Percentiles rank a stretch among this genome's conserved stretches.
Evolutionary conservation across 306 rosid species (phyloP).

Genomic region (Acacia crassicarpa): DNA sequence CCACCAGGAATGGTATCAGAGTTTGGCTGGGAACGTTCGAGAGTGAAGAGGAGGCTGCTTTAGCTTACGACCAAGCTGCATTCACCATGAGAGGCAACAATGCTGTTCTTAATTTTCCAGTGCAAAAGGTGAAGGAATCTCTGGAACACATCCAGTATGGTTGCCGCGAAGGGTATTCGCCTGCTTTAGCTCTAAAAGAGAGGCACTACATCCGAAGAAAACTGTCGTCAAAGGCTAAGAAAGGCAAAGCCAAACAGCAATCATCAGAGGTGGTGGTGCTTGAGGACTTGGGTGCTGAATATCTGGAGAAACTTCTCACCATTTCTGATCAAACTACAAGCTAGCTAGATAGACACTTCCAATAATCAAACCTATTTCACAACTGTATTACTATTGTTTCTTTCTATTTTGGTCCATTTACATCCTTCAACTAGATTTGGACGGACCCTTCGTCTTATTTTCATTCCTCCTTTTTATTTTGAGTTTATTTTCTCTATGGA

Average conservation of each 20-base stretch:
- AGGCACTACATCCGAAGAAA: neutral
- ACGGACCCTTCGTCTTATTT: neutral
- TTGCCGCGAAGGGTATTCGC: neutral
- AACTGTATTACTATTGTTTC: neutral
- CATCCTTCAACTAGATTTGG: neutral
- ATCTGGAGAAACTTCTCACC: neutral
- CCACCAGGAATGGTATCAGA: neutral
- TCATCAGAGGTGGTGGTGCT: neutral
- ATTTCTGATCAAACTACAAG: neutral
- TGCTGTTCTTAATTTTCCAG: neutral
- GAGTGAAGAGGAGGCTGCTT: neutral
- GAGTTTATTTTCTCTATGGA: neutral
- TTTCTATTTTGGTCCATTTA: neutral
- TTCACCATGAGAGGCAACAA: neutral
- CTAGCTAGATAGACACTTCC: neutral
- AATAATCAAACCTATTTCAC: neutral
- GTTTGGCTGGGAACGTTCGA: neutral
- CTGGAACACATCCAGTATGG: neutral
- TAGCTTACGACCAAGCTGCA: neutral
- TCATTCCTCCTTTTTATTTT: neutral
- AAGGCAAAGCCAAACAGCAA: neutral
- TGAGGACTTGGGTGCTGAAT: neutral
- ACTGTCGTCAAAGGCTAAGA: neutral
- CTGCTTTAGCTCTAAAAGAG: neutral
- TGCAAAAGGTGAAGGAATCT: neutral